Evolutionary conservation across 2,329 filamentous ascomycete species (phyloP).

Genomic region (Beauveria asiatica): DNA sequence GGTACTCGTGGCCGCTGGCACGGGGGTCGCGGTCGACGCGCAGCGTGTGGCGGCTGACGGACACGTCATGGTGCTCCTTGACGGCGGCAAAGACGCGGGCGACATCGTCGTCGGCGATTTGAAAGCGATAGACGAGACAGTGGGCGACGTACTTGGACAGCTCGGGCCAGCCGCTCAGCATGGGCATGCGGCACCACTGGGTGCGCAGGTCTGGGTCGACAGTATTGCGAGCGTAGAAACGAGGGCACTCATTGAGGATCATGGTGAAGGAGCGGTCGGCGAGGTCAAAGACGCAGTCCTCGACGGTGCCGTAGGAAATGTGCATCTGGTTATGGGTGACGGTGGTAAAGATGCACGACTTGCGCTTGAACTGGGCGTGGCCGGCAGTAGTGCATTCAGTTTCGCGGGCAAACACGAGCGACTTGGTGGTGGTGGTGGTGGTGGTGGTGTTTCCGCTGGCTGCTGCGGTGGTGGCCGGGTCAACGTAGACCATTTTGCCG

Average conservation of each 20-base stretch:
- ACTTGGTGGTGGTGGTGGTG: constrained; percentile 7
- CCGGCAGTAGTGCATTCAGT: constrained; percentile 25
- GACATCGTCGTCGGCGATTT: constrained; percentile 19
- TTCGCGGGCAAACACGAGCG: constrained; percentile 37
- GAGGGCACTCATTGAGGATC: constrained; percentile 43
- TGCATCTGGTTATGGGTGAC: constrained; percentile 27
- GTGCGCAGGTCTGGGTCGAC: constrained; percentile 1
- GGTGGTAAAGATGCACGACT: constrained; percentile 32
- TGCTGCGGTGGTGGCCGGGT: background rate
- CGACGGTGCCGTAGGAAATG: constrained; percentile 40
- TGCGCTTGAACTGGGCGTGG: constrained; percentile 34
- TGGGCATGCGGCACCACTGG: constrained; percentile 22
- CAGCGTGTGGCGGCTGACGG: constrained; percentile 18
- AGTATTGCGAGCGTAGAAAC: constrained; percentile 31
- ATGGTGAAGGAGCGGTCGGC: constrained; percentile 34
- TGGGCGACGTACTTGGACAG: constrained; percentile 29
- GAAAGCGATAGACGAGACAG: constrained; percentile 38
- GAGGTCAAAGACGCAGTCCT: constrained; percentile 34
- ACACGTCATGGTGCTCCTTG: constrained; percentile 16
- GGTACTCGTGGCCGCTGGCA: constrained; percentile 14
- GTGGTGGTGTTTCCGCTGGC: no score
- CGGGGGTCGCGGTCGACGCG: constrained; percentile 11
- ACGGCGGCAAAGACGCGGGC: constrained; percentile 15
- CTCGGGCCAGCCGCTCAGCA: constrained; percentile 18
- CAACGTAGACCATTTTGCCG: constrained; percentile 36